phyloP scores from a whole-genome alignment of 148 eudicot genomes.

The Cornus kousa region DNA sequence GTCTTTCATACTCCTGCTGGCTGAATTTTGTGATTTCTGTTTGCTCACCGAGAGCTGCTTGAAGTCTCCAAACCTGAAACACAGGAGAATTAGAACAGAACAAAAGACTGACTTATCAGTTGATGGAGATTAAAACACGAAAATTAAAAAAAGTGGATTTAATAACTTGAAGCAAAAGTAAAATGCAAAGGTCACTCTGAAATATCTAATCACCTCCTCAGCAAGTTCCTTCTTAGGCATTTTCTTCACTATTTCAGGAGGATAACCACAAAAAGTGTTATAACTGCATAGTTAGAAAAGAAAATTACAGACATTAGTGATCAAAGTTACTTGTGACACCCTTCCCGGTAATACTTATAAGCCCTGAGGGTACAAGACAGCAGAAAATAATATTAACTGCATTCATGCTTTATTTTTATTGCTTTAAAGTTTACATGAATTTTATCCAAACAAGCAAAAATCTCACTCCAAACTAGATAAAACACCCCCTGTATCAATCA shows the following conservation, averaged over 20 bases:
- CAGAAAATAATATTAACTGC: too few relatives aligned
- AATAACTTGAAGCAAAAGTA: not conserved
- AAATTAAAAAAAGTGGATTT: not conserved
- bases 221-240: constrained; percentile 94
- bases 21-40: constrained; percentile 80
- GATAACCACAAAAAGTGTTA: constrained; percentile 78
- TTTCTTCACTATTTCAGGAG: constrained; percentile 92
- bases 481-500: too few relatives aligned
- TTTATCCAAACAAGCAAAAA: too few relatives aligned
- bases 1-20: constrained; percentile 86
- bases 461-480: too few relatives aligned
- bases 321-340: not conserved
- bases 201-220: constrained; percentile 63
- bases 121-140: not conserved
- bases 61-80: constrained; percentile 91
- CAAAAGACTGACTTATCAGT: too few relatives aligned
- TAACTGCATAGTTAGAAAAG: constrained; percentile 48
- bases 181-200: constrained; percentile 5
- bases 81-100: constrained; percentile 5
- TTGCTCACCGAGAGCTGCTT: constrained; percentile 98
- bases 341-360: not conserved
- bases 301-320: constrained; percentile 2
- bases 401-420: too few relatives aligned
- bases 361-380: too few relatives aligned
- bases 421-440: too few relatives aligned